Evolutionary conservation across 75 land plant species (phyloP).

Genomic region (Pinus taeda): DNA sequence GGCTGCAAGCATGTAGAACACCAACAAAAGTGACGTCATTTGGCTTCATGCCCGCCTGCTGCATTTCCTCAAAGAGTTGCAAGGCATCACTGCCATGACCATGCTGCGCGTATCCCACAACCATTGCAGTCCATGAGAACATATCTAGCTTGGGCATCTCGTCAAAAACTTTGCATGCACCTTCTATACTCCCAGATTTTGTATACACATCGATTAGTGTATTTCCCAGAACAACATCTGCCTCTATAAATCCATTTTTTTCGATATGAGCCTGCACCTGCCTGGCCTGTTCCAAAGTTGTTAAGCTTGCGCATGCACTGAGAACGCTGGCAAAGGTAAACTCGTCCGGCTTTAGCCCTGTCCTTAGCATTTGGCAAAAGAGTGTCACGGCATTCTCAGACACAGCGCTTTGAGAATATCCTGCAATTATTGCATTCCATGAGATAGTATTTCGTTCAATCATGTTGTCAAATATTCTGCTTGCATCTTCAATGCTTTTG

Average conservation of each 20-base stretch:
- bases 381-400: conserved; percentile 9
- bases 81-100: conserved; percentile 42
- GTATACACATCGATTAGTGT: conserved; percentile 66
- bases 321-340: conserved; percentile 23
- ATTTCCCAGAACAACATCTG: conserved; percentile 35
- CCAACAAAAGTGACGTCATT: conserved; percentile 53
- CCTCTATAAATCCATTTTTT: conserved; percentile 20
- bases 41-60: conserved; percentile 14
- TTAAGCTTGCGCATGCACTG: neutral
- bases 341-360: conserved; percentile 16
- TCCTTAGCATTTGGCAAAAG: conserved; percentile 14
- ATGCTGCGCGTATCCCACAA: conserved; percentile 45
- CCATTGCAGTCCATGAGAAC: conserved; percentile 67
- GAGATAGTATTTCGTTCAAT: conserved; percentile 21
- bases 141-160: conserved; percentile 27
- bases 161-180: conserved; percentile 39
- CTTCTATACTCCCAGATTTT: conserved; percentile 56
- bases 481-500: conserved; percentile 16
- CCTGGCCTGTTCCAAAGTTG: conserved; percentile 17
- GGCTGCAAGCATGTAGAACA: conserved; percentile 54
- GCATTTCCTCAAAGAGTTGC: conserved; percentile 44
- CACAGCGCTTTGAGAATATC: conserved; percentile 11
- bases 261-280: conserved; percentile 34
- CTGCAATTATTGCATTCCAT: conserved; percentile 35
- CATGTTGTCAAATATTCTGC: conserved; percentile 29